Evolutionary conservation across 805 yeast species (phyloP), one percentile per base, ranked within the genome.

Genomic region (Kazachstania africana): DNA sequence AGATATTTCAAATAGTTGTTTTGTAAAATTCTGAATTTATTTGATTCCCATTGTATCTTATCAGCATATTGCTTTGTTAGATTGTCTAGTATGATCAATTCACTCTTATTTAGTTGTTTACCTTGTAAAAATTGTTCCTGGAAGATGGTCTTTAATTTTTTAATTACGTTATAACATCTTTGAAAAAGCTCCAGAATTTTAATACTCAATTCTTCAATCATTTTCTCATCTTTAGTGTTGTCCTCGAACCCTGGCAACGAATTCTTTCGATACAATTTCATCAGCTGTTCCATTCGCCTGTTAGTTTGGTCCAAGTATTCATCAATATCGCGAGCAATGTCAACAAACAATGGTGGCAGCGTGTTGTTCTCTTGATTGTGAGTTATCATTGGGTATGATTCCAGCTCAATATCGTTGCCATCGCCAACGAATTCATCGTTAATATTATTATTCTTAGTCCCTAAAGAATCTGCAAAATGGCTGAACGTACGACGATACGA

Each of bases 401-500:
- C 55, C 10, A 55, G 52, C 32, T 53, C 59, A 22, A 54, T 59
- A 37, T 39, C 55, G 5, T 52, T 57, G n/a, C n/a, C n/a, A 31
- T 51, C 57, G 16, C 50, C 60, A 5, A 33, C 23, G 19, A 33
- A 33, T 12, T 22, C 24, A 17, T 33, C 36, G n/a, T 28, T 27
- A 4, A 25, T 28, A 12, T 20, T 6, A 43, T 34, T 54, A 23
- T 27, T 42, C 32, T 55, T 44, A n/a, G 47, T 38, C 21, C 49
- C 53, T 33, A 17, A 35, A 26, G 27, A 32, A 18, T 64, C 15
- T 78, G 77, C 47, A 42, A 16, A 28, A 22, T 85, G 85, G 0
- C 94, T 93, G 35, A 77, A 78, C 8, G 97, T 85, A 37, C 91
- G 73, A 40, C 98, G 72, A 51, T 81, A 88, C 28, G 96, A 84